phyloP scores from a whole-genome alignment of 306 rosid species.

The Alnus glutinosa region DNA sequence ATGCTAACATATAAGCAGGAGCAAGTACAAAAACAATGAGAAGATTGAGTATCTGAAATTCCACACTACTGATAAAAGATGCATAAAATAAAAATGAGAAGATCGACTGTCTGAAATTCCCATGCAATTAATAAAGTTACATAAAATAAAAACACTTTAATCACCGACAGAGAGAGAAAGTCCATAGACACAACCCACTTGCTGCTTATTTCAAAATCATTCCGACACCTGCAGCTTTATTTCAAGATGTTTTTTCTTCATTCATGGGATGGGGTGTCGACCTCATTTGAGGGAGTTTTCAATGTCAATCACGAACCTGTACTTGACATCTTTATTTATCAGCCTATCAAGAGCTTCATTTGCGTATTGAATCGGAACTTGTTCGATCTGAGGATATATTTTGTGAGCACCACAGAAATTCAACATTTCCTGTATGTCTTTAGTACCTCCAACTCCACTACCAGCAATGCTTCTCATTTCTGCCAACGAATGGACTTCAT shows the following conservation, averaged over 20 bases:
- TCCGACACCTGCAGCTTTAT: background rate
- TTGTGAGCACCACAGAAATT: constrained; percentile 64
- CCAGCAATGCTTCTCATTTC: constrained; percentile 64
- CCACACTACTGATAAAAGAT: background rate
- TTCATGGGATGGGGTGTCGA: background rate
- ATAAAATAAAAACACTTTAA: background rate
- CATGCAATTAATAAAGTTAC: background rate
- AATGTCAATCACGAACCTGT: constrained; percentile 79
- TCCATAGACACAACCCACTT: background rate
- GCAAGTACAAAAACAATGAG: background rate
- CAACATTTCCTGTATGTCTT: constrained; percentile 67
- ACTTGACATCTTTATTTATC: constrained; percentile 61
- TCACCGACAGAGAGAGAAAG: background rate
- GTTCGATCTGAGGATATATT: constrained; percentile 67
- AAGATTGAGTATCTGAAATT: background rate
- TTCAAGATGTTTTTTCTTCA: background rate
- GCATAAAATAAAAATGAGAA: background rate
- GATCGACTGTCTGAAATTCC: background rate
- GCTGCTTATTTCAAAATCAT: background rate
- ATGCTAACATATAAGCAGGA: too few relatives aligned
- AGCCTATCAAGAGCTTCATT: constrained; percentile 81
- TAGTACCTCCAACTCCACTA: constrained; percentile 61
- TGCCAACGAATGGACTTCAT: constrained; percentile 20
- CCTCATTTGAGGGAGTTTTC: constrained; percentile 55
- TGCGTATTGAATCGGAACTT: constrained; percentile 68